phyloP scores from a whole-genome alignment of 352 stramenopile genomes.

The Phytophthora macrochlamydospora region DNA sequence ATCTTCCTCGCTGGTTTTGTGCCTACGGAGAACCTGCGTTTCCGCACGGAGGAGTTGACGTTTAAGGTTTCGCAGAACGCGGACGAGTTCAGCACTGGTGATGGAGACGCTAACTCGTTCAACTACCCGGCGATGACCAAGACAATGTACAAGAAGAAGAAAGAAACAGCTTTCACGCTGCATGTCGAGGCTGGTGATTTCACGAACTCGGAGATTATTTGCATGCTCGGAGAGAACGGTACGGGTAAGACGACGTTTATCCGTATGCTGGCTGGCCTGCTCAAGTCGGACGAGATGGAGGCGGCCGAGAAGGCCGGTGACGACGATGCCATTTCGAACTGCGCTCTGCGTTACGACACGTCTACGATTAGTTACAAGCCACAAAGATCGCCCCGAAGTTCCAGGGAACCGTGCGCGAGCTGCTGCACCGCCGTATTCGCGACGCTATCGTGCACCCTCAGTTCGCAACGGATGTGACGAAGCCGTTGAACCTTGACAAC shows the following conservation, averaged over 20 bases:
- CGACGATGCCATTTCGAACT: conserved; percentile 75
- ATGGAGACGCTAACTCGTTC: conserved; percentile 92
- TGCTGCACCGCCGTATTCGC: conserved; percentile 98
- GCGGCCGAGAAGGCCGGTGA: conserved; percentile 73
- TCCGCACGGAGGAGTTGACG: conserved; percentile 97
- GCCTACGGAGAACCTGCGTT: conserved; percentile 99
- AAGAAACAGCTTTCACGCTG: conserved; percentile 95
- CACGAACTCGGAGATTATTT: conserved; percentile 99
- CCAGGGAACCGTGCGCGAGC: conserved; percentile 96
- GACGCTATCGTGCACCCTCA: conserved; percentile 98
- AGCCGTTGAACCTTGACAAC: conserved; percentile 97
- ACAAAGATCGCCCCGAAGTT: conserved; percentile 97
- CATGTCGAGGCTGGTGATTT: conserved; percentile 98
- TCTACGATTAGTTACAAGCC: conserved; percentile 98
- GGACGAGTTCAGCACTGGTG: conserved; percentile 85
- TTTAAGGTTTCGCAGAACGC: conserved; percentile 98
- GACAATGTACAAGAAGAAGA: conserved; percentile 95
- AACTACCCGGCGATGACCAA: conserved; percentile 99
- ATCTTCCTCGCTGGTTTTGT: conserved; percentile 99
- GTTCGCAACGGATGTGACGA: conserved; percentile 99
- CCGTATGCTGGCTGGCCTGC: conserved; percentile 98
- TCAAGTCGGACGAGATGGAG: conserved; percentile 98
- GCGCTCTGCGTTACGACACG: conserved; percentile 81
- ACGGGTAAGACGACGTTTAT: conserved; percentile 99
- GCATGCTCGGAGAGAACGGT: conserved; percentile 99